These are phyloP conservation scores for Wickerhamia fluorescens DNA, from an alignment of 805 yeast species.

Conservation along the genomic window DNA sequence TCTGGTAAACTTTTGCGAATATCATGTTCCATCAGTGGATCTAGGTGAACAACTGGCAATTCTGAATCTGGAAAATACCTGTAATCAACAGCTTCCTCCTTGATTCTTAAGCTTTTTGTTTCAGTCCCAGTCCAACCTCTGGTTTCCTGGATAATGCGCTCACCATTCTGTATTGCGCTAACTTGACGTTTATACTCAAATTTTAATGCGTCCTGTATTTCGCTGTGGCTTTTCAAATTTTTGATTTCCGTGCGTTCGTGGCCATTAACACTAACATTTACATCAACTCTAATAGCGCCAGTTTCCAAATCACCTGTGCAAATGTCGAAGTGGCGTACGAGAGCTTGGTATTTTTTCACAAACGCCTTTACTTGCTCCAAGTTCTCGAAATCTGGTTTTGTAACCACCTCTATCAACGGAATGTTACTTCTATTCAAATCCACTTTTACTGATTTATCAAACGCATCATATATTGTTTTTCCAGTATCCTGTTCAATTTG, in stretches of 20 bases:
- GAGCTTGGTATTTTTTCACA: conserved; percentile 69
- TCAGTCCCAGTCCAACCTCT: conserved; percentile 84
- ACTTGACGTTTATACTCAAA: conserved; percentile 72
- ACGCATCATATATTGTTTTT: conserved; percentile 50
- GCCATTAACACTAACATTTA: conserved; percentile 73
- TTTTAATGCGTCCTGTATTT: conserved; percentile 68
- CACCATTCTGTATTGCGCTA: conserved; percentile 31
- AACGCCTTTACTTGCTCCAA: conserved; percentile 69
- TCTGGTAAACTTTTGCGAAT: conserved; percentile 42
- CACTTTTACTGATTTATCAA: conserved; percentile 38
- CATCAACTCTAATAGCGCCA: conserved; percentile 94
- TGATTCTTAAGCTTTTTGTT: conserved; percentile 63
- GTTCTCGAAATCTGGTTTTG: conserved; percentile 74
- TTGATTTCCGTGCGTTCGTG: conserved; percentile 81
- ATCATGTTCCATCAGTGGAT: conserved; percentile 33
- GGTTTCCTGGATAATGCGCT: conserved; percentile 49
- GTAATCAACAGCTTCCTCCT: conserved; percentile 81
- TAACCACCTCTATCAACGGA: conserved; percentile 86
- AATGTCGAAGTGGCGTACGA: conserved; percentile 61
- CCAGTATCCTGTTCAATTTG: conserved; percentile 97
- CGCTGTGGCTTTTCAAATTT: conserved; percentile 78
- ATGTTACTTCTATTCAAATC: conserved; percentile 82
- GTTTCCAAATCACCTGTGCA: conserved; percentile 90
- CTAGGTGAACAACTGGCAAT: conserved; percentile 52
- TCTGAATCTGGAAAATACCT: conserved; percentile 95